Evolutionary conservation across 2,329 filamentous ascomycete genomes (phyloP), one percentile per base, ranked within the genome.

Genomic region (Capronia coronata): DNA sequence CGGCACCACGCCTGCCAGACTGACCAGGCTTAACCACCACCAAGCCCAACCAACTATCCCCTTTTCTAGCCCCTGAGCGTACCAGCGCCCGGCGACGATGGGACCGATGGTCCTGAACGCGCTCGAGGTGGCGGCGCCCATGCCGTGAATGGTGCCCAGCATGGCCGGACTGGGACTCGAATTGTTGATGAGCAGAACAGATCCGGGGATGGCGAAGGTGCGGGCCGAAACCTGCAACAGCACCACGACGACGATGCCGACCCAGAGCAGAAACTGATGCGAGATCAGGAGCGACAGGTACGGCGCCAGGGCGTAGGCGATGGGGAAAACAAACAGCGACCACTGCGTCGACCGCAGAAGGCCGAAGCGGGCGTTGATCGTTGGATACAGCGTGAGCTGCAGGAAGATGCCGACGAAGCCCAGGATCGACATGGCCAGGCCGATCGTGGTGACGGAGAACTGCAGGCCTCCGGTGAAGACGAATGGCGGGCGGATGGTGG

Each of bases 381-480:
- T 68, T 1, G 86, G 86, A 62, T 90, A 90, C 34, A 87, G 72
- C 42, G 83, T 74, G 49, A 87, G 74, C 62, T 87, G 84, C 49
- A 91, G 74, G 1, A 74, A 65, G 58, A 93, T 86, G 42, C 87
- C 87, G 37, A 90, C 81, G 29, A 78, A 69, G 25, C 87, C 87
- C 6, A 91, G 73, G 43, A 85, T 82, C 2, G 86, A 80, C 73
- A 90, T 87, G 3, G 84, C 84, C 38, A 85, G 71, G 18, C 86
- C 86, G 23, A 91, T 83, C 3, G 78, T 78, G 10, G 78, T 75
- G 0, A 86, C 82, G 2, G 79, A 78, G 60, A 91, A 78, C 21
- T 84, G 84, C 1, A 91, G 72, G 8, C 87, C 87, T 16, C 86
- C 86, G 0, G 78, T 78, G 62, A 85, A 88, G 56, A 75, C 58